A percentile compares a stretch with the other conserved stretches of the same genome.
Conservation (phyloP, 495 filamentous ascomycete genomes). For the Aspergillus kassunensis region DNA sequence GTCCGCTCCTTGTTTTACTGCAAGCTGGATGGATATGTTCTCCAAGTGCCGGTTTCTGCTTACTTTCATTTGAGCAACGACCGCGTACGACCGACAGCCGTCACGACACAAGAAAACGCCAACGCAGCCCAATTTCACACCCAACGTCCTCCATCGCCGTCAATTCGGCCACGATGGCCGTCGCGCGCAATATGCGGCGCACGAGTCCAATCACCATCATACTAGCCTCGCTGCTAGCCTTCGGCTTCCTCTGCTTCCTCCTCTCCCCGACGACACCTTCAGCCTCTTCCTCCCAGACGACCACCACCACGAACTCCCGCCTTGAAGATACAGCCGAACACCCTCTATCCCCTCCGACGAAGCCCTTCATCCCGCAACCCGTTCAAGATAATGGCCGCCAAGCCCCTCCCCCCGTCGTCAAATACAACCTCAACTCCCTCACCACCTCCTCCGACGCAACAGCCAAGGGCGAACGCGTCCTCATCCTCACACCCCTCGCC, state of each 20-base stretch:
- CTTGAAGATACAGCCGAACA: constrained; percentile 61
- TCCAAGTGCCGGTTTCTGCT: not conserved
- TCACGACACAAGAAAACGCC: not conserved
- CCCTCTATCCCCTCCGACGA: constrained; percentile 75
- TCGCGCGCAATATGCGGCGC: constrained; percentile 58
- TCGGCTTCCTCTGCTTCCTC: constrained; percentile 65
- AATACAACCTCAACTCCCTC: constrained; percentile 91
- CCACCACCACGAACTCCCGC: constrained; percentile 25
- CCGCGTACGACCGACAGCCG: not conserved
- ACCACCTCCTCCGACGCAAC: constrained; percentile 73
- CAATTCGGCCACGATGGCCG: constrained; percentile 40
- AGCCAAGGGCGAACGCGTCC: constrained; percentile 75
- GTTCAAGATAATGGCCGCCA: constrained; percentile 51
- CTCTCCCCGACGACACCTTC: constrained; percentile 45
- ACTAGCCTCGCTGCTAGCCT: constrained; percentile 54
- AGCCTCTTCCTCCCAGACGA: constrained; percentile 29
- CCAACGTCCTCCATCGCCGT: not conserved
- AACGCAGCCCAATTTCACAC: not conserved
- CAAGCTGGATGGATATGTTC: not conserved
- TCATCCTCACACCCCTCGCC: constrained; percentile 89
- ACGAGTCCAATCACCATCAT: constrained; percentile 64
- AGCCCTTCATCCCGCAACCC: constrained; percentile 63
- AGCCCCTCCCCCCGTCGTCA: constrained; percentile 80
- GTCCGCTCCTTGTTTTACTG: not conserved
- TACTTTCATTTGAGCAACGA: not conserved